These are phyloP conservation scores for Mycena maculata DNA, from an alignment of 768 basidiomycete genomes.

Conservation along the genomic window DNA sequence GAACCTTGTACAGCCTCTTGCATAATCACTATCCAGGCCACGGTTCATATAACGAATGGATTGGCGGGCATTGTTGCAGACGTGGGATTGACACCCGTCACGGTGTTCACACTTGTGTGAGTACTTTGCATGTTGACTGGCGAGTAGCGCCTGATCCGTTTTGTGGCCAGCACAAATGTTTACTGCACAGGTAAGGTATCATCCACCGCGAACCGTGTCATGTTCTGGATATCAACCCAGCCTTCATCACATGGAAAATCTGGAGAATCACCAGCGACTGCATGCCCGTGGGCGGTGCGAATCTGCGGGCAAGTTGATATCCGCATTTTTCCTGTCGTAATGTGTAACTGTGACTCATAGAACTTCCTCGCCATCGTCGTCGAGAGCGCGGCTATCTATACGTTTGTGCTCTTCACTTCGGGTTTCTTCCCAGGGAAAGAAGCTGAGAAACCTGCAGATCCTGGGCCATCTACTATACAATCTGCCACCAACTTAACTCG, in stretches of 20 bases:
- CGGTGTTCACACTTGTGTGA: slow-evolving; percentile 11
- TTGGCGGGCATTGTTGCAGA: neutral
- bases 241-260: slow-evolving; percentile 3
- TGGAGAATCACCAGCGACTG: neutral
- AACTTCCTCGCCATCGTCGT: slow-evolving; percentile 10
- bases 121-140: neutral
- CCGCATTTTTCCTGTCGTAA: too few relatives aligned
- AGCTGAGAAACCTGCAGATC: neutral
- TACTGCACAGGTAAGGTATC: slow-evolving; percentile 19
- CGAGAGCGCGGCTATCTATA: slow-evolving; percentile 4
- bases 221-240: neutral
- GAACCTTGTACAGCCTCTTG: neutral
- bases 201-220: neutral
- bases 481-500: neutral
- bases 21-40: neutral
- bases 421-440: neutral
- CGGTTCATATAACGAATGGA: neutral
- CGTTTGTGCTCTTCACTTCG: neutral
- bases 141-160: neutral
- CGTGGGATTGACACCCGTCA: neutral
- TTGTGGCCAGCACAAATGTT: slow-evolving; percentile 3
- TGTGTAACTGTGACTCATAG: neutral
- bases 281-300: slow-evolving; percentile 6
- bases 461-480: neutral
- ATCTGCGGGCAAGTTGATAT: neutral